phyloP scores from a whole-genome alignment of 257 asterid species.

The Prunella vulgaris region DNA sequence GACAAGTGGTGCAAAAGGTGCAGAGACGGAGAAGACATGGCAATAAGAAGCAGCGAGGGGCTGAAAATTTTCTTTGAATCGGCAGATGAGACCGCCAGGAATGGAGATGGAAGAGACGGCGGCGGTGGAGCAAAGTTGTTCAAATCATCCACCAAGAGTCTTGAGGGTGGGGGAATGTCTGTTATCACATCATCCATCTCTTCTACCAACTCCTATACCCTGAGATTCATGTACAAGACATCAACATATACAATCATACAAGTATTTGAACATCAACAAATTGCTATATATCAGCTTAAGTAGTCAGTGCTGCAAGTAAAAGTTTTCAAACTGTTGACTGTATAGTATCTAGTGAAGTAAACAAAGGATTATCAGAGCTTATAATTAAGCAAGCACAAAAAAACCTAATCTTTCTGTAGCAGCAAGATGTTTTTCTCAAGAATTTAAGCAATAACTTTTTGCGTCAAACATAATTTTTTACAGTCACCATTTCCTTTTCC shows the following conservation, averaged over 20 bases:
- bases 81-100: slow-evolving; percentile 52
- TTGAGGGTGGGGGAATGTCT: slow-evolving; percentile 90
- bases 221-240: slow-evolving; percentile 26
- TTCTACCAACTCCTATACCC: slow-evolving; percentile 24
- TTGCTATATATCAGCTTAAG: slow-evolving; percentile 8
- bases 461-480: neutral
- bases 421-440: neutral
- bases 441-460: neutral
- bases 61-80: slow-evolving; percentile 37
- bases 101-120: slow-evolving; percentile 72
- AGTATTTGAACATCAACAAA: slow-evolving; percentile 12
- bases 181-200: slow-evolving; percentile 94
- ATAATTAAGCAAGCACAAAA: neutral
- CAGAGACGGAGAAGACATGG: slow-evolving; percentile 71
- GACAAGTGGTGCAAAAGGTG: slow-evolving; percentile 64
- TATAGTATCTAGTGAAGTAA: neutral
- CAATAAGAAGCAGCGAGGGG: slow-evolving; percentile 78
- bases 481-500: neutral
- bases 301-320: neutral
- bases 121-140: slow-evolving; percentile 84
- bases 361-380: neutral
- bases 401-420: neutral
- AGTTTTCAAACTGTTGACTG: too few species aligned
- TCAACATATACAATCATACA: neutral
- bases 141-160: slow-evolving; percentile 79